Conservation (phyloP, 2,329 filamentous ascomycete species). For the Claviceps pazoutovae region DNA sequence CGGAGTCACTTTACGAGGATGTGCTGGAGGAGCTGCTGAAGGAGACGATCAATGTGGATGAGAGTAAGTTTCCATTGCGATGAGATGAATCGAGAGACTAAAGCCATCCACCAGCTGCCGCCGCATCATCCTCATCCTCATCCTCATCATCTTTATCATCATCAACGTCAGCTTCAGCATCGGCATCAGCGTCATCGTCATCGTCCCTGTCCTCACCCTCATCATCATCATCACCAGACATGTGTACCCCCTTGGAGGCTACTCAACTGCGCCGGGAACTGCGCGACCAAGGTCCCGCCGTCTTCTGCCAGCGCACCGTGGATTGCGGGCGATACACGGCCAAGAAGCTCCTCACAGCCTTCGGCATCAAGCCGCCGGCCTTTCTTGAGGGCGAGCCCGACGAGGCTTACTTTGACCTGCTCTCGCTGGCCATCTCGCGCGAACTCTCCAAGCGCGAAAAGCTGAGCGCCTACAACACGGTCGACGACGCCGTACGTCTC, state of each 20-base stretch:
- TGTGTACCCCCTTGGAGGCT: conserved; percentile 56
- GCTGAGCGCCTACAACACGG: conserved; percentile 63
- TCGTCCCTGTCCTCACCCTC: not conserved
- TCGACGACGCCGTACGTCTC: conserved; percentile 74
- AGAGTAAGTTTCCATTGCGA: conserved; percentile 1
- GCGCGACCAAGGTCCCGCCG: conserved; percentile 60
- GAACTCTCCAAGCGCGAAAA: conserved; percentile 75
- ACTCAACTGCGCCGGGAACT: conserved; percentile 54
- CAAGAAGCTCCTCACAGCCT: conserved; percentile 75
- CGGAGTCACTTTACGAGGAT: conserved; percentile 50
- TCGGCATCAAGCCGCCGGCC: conserved; percentile 59
- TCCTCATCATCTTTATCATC: not conserved
- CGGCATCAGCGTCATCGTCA: not conserved
- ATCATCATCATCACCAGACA: conserved; percentile 22
- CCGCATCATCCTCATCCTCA: not conserved
- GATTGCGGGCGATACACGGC: conserved; percentile 56
- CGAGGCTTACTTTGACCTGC: conserved; percentile 57
- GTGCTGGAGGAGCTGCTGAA: conserved; percentile 43
- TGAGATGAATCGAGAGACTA: too few relatives aligned
- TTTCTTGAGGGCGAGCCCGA: conserved; percentile 58
- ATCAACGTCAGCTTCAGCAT: not conserved
- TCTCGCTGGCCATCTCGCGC: conserved; percentile 64
- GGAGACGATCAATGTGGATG: conserved; percentile 31
- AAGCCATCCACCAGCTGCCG: too few relatives aligned
- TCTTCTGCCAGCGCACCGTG: conserved; percentile 63